Conservation (phyloP, 2,329 filamentous ascomycete species). For the Bipolaris oryzae region DNA sequence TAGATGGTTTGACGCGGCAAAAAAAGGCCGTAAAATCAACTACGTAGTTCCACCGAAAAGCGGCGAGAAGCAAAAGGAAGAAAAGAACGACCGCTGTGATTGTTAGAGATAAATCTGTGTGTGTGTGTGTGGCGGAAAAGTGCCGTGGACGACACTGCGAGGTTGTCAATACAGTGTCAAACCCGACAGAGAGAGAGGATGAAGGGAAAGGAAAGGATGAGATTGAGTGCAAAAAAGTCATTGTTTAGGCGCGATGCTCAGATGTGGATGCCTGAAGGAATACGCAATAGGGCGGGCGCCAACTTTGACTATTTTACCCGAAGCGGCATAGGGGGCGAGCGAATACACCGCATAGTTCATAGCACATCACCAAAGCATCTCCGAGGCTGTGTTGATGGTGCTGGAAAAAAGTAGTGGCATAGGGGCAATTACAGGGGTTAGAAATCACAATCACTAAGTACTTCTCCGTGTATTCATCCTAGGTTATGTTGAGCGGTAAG, state of each 20-base stretch:
- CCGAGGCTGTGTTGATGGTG: too few relatives aligned
- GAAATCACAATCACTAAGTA: too few relatives aligned
- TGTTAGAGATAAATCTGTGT: background rate
- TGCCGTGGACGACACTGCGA: background rate
- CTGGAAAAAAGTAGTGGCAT: too few relatives aligned
- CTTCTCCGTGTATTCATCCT: too few relatives aligned
- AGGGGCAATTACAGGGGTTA: too few relatives aligned
- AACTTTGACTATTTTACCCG: constrained; percentile 7
- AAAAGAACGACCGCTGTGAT: background rate
- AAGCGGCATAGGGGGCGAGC: constrained; percentile 9
- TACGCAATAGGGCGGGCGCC: constrained; percentile 13
- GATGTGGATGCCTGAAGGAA: constrained; percentile 18
- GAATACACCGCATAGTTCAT: background rate
- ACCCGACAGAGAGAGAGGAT: background rate
- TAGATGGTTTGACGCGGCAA: background rate
- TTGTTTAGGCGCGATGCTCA: background rate
- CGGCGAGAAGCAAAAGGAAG: background rate
- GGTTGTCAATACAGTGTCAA: background rate
- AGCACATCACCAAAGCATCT: constrained; percentile 2
- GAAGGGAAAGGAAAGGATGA: background rate
- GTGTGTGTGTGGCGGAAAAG: too few relatives aligned
- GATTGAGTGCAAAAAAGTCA: background rate
- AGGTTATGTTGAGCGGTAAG: too few relatives aligned
- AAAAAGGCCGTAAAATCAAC: too few relatives aligned
- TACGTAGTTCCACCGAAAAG: constrained; percentile 9